Base-by-base conservation (phyloP, 2,329 filamentous ascomycete genomes). In the Harringtonia lauricola region DNA sequence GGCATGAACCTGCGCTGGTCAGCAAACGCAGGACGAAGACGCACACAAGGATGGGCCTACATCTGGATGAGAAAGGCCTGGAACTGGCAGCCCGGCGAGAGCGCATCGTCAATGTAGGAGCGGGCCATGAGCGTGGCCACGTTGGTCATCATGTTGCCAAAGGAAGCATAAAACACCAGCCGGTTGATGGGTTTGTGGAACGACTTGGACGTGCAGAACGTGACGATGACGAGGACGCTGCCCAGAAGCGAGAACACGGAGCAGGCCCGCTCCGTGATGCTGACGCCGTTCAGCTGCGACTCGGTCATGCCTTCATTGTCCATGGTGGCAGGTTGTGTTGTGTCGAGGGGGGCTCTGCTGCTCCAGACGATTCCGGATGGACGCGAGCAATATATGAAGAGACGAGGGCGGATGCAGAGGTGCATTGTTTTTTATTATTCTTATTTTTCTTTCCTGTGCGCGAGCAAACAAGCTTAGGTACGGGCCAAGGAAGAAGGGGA, bases 171-270 rank as follows among this genome's bases (percentile, higher is more conserved):
- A 59, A 94, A 90, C 10, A 90, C 80, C 0, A 94, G 70, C 17
- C 86, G 73, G 56, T 92, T 92, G 64, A 92, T 88, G n/a, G 86
- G 83, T 56, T 88, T 90, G 55, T 84, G 83, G 57, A 92, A 92
- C 6, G 72, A 71, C 15, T 69, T 71, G 28, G 81, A 85, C n/a
- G 62, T 60, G 26, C 74, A 63, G 56, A 89, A 92, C 3, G 83
- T 88, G 44, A 67, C 53, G 43, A 90, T 77, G 55, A 88, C 83
- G 57, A 89, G 77, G 28, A 80, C 52, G 36, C 80, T 84, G 45
- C 83, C 85, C 2, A 82, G 41, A 1, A 92, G 59, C 1, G 86
- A 90, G 36, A 89, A 61, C 8, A 79, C 70, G 0, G 85, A 89
- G 55, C 79, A 78, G 15, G 73, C 64, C 39, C 86, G 72, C 59